A percentile compares a stretch with the other conserved stretches of the same genome.
Evolutionary conservation across 2,329 filamentous ascomycete species (phyloP).

Genomic region (Fusarium hainanense): DNA sequence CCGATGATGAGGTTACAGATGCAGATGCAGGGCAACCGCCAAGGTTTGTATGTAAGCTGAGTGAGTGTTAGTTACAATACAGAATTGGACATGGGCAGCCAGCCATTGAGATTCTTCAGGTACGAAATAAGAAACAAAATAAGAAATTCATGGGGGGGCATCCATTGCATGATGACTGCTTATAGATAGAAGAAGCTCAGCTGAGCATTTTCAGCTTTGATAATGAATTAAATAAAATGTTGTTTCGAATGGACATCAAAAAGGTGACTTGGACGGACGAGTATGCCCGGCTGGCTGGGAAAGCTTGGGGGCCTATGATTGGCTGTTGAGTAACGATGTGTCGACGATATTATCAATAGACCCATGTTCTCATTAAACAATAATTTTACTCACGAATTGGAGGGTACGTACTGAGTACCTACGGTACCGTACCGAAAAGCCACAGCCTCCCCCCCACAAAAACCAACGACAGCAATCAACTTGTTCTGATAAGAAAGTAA

Average conservation of each 20-base stretch:
- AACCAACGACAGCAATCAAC: conserved; percentile 14
- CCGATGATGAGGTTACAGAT: conserved; percentile 3
- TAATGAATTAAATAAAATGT: not conserved
- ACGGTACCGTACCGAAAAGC: not conserved
- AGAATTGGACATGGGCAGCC: not conserved
- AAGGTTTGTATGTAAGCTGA: conserved; percentile 22
- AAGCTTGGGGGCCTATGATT: not conserved
- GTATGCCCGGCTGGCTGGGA: not conserved
- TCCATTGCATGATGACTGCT: not conserved
- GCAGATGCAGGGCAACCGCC: conserved; percentile 21
- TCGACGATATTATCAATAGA: conserved; percentile 36
- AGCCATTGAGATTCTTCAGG: not conserved
- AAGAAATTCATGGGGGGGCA: not conserved
- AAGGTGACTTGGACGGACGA: not conserved
- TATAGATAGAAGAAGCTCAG: not conserved
- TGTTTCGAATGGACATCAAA: not conserved
- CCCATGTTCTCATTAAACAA: conserved; percentile 39
- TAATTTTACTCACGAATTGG: conserved; percentile 39
- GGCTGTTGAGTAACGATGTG: conserved; percentile 15
- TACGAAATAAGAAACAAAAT: not conserved
- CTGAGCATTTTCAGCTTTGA: not conserved
- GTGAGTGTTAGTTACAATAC: not conserved
- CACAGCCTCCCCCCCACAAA: conserved; percentile 33
- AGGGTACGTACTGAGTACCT: conserved; percentile 14
- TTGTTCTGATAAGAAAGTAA: conserved; percentile 28